These are phyloP conservation scores for Metrosideros polymorpha DNA, from an alignment of 441 rosid species.

Conservation along the genomic window DNA sequence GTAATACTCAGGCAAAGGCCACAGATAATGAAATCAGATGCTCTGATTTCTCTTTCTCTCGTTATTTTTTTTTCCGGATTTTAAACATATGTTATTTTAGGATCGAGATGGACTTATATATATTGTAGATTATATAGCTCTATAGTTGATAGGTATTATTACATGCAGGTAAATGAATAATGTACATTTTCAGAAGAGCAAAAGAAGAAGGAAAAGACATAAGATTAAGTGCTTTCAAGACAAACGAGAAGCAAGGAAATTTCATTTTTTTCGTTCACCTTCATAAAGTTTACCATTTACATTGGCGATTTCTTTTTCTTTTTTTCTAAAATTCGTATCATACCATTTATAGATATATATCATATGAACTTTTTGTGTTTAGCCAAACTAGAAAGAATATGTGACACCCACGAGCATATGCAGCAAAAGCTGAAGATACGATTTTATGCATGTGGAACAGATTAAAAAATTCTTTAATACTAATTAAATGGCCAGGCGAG, in stretches of 20 bases:
- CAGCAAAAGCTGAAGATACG: neutral
- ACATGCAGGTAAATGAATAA: neutral
- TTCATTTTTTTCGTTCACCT: neutral
- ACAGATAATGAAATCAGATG: neutral
- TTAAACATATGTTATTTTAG: neutral
- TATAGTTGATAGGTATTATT: neutral
- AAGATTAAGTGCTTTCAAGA: neutral
- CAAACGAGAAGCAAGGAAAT: neutral
- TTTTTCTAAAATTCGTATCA: neutral
- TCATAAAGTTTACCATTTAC: neutral
- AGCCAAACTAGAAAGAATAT: neutral
- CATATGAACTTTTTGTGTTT: neutral
- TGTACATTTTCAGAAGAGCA: neutral
- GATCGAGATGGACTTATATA: neutral
- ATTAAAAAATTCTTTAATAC: neutral
- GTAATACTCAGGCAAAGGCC: neutral
- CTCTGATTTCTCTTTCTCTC: neutral
- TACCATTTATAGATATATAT: neutral
- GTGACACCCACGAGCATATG: neutral
- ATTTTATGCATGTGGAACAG: neutral
- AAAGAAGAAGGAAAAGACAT: neutral
- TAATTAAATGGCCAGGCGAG: neutral
- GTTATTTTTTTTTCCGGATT: neutral
- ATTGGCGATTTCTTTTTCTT: no score
- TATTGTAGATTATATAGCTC: neutral